Conservation (phyloP, 2,329 filamentous ascomycete species). For the Exophiala alcalophila region DNA sequence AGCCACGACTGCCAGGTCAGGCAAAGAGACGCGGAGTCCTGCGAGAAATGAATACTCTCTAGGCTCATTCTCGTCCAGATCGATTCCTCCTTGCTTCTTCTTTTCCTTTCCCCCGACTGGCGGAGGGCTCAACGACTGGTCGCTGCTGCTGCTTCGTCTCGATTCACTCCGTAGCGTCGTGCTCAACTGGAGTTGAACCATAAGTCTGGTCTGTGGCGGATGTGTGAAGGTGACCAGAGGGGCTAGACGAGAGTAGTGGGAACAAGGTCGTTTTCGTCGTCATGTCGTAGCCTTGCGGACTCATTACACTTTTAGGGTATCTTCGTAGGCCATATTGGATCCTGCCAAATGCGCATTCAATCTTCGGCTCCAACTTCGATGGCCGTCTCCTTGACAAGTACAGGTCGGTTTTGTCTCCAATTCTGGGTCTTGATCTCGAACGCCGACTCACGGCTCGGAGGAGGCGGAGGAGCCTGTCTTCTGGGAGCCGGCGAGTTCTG, state of each 20-base stretch:
- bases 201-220: too few relatives aligned
- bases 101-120: conserved; percentile 2
- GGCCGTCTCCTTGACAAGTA: conserved; percentile 20
- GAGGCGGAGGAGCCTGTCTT: conserved; percentile 18
- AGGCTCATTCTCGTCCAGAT: too few relatives aligned
- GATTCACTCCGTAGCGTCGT: conserved; percentile 10
- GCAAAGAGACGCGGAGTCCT: too few relatives aligned
- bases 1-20: conserved; percentile 13
- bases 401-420: conserved; percentile 22
- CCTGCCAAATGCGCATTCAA: conserved; percentile 4
- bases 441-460: conserved; percentile 3
- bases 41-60: too few relatives aligned
- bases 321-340: conserved; percentile 1
- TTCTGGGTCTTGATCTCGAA: conserved; percentile 18
- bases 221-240: not conserved
- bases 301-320: conserved; percentile 5
- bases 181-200: conserved; percentile 9
- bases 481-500: conserved; percentile 9
- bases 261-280: too few relatives aligned
- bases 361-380: conserved; percentile 24
- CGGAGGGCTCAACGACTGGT: not conserved
- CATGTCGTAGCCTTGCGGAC: conserved; percentile 12
- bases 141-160: not conserved
- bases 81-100: too few relatives aligned
- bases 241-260: not conserved